Evolutionary conservation across 2,329 filamentous ascomycete species (phyloP), one percentile per base, ranked within the genome.

Genomic region (Neonectria ditissima): DNA sequence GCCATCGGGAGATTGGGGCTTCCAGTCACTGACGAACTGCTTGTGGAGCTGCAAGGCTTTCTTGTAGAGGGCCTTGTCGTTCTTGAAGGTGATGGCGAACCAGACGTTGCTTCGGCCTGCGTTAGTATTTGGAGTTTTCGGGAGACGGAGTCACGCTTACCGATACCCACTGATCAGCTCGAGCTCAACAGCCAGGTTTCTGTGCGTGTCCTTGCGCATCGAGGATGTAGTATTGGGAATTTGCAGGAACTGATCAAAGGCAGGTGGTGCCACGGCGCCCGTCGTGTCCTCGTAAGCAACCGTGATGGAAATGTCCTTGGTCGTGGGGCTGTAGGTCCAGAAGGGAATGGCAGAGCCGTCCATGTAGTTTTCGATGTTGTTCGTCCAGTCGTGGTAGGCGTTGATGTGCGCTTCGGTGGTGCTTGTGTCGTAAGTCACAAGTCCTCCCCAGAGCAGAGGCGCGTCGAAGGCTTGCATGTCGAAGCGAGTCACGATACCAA

Each of bases 401-500:
- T 67, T 16, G 10, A 68, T 47, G 11, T 68, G 66, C 1, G 53
- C 50, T 7, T 68, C 65, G 7, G 66, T 68, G 0, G 66, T 67
- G 18, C 63, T 26, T 41, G 44, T 44, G 16, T 65, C 45, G 26
- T 67, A 68, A 2, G 62, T 65, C 20, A 68, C 66, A 0, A 67
- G 62, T 3, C 66, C 66, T 8, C 65, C 66, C 65, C 66, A 68
- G 47, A 68, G 62, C 5, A 59, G 61, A 11, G 62, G 62, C 37
- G 65, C 54, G 2, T 67, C 62, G 20, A 67, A 67, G 6, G 66
- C 57, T 18, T 68, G 66, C 1, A 68, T 52, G n/a, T 68, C 66
- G 37, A 68, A 65, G 57, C 66, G 66, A 37, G 66, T 68, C 37
- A 67, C 65, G 53, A 68, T 67, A 2, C 66, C 66, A 2, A 68